phyloP scores from a whole-genome alignment of 2,329 filamentous ascomycete species.

The Sporothrix brunneoviolacea region DNA sequence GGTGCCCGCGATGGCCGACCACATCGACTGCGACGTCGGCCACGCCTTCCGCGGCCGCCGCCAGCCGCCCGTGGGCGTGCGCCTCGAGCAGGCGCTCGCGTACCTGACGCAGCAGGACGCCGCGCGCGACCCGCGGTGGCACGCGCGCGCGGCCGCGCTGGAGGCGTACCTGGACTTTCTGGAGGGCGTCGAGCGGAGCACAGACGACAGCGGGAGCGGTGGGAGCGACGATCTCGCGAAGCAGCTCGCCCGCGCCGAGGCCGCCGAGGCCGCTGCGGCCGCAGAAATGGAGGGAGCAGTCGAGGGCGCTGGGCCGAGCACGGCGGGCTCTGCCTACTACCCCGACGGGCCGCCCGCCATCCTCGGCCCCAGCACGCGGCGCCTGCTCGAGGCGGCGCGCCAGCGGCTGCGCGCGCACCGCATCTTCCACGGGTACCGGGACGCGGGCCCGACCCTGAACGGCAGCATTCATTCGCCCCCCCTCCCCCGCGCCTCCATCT shows the following conservation, averaged over 20 bases:
- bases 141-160: conserved; percentile 30
- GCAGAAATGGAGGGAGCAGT: not conserved
- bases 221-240: not conserved
- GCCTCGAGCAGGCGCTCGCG: conserved; percentile 29
- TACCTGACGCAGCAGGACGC: conserved; percentile 45
- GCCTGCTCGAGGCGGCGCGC: conserved; percentile 1
- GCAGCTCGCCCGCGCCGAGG: not conserved
- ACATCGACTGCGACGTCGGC: conserved; percentile 1
- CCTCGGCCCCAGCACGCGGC: not conserved
- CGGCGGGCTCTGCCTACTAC: too few relatives aligned
- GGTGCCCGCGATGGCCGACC: not conserved
- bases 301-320: too few relatives aligned
- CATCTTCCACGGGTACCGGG: not conserved
- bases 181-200: conserved; percentile 7
- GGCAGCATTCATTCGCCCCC: too few relatives aligned
- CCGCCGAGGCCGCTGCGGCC: not conserved
- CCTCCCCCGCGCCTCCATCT: not conserved
- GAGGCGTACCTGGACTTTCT: conserved; percentile 34
- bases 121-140: conserved; percentile 35
- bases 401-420: not conserved
- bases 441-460: too few relatives aligned
- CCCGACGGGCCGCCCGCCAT: not conserved
- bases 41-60: conserved; percentile 13
- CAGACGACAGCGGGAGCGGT: not conserved
- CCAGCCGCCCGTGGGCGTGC: conserved; percentile 28